phyloP scores from a whole-genome alignment of 139 green algal species.

The Marvania coccoides region DNA sequence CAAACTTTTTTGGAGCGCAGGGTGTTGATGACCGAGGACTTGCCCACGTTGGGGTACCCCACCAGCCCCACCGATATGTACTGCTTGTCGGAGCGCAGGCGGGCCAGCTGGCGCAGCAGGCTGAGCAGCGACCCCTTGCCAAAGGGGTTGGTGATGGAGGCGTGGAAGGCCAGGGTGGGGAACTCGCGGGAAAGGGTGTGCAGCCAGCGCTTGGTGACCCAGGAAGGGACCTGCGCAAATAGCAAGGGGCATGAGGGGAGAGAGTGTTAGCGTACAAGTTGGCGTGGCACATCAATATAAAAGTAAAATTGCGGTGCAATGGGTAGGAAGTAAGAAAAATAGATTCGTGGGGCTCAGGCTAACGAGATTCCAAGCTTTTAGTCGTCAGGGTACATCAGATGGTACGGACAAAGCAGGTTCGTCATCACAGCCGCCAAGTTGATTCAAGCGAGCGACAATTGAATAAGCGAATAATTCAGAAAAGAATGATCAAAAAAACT shows the following conservation, averaged over 20 bases:
- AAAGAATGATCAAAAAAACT: too few species aligned
- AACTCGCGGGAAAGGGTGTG: conserved; percentile 82
- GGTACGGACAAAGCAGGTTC: conserved; percentile 43
- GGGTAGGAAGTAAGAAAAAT: not conserved
- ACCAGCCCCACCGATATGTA: conserved; percentile 96
- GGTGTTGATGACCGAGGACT: conserved; percentile 98
- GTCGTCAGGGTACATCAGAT: conserved; percentile 35
- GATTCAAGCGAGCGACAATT: too few species aligned
- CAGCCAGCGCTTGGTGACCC: conserved; percentile 97
- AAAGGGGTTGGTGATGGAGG: conserved; percentile 93
- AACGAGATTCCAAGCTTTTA: conserved; percentile 59
- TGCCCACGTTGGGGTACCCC: conserved; percentile 99
- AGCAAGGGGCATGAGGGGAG: not conserved
- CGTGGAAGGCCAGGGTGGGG: conserved; percentile 96
- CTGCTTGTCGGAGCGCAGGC: conserved; percentile 91
- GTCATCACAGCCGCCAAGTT: conserved; percentile 46
- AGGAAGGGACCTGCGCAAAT: conserved; percentile 78
- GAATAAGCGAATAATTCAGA: too few species aligned
- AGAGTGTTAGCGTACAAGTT: not conserved
- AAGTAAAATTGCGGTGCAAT: not conserved
- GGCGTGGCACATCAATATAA: not conserved
- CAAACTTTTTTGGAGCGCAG: conserved; percentile 95
- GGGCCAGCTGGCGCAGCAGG: conserved; percentile 75
- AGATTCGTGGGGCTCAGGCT: conserved; percentile 50
- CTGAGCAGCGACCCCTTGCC: conserved; percentile 88